phyloP scores from a whole-genome alignment of 2,329 filamentous ascomycete species.

The Colletotrichum simmondsii region DNA sequence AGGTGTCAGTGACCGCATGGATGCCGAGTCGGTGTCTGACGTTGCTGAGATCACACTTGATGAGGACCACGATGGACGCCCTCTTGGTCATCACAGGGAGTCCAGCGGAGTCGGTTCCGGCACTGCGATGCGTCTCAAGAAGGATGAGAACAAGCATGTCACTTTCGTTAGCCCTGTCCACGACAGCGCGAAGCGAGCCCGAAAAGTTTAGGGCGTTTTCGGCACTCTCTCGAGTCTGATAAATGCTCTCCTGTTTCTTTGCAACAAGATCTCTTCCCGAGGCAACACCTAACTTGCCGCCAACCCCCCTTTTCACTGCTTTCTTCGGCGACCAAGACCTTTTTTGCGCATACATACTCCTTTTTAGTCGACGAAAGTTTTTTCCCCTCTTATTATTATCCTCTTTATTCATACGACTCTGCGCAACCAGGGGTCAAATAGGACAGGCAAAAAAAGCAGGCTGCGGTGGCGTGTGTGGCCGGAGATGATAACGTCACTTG shows the following conservation, averaged over 20 bases:
- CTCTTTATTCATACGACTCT: slow-evolving; percentile 21
- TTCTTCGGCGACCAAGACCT: slow-evolving; percentile 35
- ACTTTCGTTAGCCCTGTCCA: slow-evolving; percentile 65
- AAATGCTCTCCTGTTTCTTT: neutral
- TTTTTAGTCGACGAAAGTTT: slow-evolving; percentile 34
- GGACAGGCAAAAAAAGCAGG: slow-evolving; percentile 29
- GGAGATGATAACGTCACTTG: slow-evolving; percentile 31
- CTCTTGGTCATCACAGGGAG: slow-evolving; percentile 55
- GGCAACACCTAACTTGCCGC: slow-evolving; percentile 11
- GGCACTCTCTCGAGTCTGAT: neutral
- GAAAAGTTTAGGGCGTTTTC: slow-evolving; percentile 29
- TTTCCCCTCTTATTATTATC: slow-evolving; percentile 18
- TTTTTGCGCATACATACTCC: slow-evolving; percentile 33
- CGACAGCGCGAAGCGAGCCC: slow-evolving; percentile 45
- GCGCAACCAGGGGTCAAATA: slow-evolving; percentile 27
- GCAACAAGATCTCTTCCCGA: slow-evolving; percentile 11
- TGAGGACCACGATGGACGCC: slow-evolving; percentile 61
- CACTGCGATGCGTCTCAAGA: slow-evolving; percentile 60
- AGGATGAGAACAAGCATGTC: slow-evolving; percentile 66
- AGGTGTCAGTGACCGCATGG: slow-evolving; percentile 66
- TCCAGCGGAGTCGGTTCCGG: slow-evolving; percentile 45
- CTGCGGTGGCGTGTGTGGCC: slow-evolving; percentile 26
- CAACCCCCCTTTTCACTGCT: slow-evolving; percentile 34
- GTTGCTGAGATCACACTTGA: slow-evolving; percentile 72
- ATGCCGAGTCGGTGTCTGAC: slow-evolving; percentile 69